A percentile compares a stretch with the other conserved stretches of the same genome.
These are phyloP conservation scores for Leccinum rimulosum DNA, from an alignment of 768 basidiomycete species.

Conservation along the genomic window DNA sequence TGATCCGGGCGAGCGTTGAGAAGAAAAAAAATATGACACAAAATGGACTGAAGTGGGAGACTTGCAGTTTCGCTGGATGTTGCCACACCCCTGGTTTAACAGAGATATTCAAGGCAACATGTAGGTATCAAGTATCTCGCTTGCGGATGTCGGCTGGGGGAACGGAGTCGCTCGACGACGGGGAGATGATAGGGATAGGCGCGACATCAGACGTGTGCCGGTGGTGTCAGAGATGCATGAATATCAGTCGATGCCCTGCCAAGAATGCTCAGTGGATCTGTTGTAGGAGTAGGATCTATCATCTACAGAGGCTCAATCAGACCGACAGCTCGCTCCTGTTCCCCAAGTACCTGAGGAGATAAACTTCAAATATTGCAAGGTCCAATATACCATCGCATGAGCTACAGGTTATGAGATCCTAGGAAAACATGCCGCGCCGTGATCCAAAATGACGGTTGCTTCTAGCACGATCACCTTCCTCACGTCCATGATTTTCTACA, in stretches of 20 bases:
- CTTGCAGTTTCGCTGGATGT: conserved; percentile 22
- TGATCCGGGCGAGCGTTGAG: not conserved
- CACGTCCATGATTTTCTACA: no score
- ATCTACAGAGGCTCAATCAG: not conserved
- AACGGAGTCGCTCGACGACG: no score
- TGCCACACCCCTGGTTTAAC: conserved; percentile 13
- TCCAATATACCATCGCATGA: not conserved
- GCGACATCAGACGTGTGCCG: no score
- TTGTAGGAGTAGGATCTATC: not conserved
- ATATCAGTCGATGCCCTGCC: not conserved
- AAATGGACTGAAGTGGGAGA: not conserved
- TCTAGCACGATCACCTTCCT: no score
- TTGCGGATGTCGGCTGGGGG: no score
- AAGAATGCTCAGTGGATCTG: not conserved
- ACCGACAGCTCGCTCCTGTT: not conserved
- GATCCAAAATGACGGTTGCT: no score
- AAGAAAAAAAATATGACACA: not conserved
- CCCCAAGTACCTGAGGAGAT: not conserved
- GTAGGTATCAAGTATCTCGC: no score
- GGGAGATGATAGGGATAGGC: no score
- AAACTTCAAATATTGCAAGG: not conserved
- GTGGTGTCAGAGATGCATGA: no score
- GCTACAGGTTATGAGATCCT: conserved; percentile 13
- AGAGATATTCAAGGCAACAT: no score
- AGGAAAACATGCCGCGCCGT: conserved; percentile 5